These are phyloP conservation scores for Elsinoe arachidis DNA, from an alignment of 2,329 filamentous ascomycete species.

Conservation along the genomic window DNA sequence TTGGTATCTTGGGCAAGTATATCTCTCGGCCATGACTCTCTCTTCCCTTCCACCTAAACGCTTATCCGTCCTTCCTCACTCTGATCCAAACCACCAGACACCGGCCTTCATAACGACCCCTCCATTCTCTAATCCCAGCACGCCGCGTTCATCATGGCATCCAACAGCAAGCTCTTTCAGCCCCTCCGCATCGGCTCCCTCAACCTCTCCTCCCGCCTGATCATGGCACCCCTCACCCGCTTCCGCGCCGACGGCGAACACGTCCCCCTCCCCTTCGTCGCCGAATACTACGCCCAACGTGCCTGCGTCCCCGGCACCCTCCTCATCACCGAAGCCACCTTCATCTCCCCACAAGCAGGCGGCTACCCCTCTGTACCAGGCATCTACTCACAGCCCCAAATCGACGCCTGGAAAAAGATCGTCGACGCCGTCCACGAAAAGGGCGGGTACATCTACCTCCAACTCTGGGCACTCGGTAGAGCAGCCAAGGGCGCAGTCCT, in stretches of 20 bases:
- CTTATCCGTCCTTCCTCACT: neutral
- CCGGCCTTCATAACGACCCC: too few relatives aligned
- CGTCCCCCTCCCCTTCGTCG: constrained; percentile 27
- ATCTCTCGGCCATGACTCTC: neutral
- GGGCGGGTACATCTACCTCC: constrained; percentile 51
- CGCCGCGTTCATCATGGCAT: neutral
- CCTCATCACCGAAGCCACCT: constrained; percentile 51
- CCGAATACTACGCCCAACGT: constrained; percentile 17
- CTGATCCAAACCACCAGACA: neutral
- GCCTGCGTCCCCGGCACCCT: constrained; percentile 42
- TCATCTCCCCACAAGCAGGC: constrained; percentile 40
- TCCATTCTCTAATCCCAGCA: neutral
- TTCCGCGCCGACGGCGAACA: constrained; percentile 41
- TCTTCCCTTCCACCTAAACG: neutral
- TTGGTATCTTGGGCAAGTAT: neutral
- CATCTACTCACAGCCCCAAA: constrained; percentile 49
- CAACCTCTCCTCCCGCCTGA: constrained; percentile 39
- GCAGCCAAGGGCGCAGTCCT: constrained; percentile 36
- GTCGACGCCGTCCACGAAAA: constrained; percentile 56
- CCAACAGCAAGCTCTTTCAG: constrained; percentile 26
- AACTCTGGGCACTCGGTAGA: constrained; percentile 55
- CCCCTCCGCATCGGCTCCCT: constrained; percentile 36
- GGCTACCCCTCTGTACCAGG: constrained; percentile 48
- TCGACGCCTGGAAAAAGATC: constrained; percentile 52
- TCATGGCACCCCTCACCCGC: constrained; percentile 51